Conservation (phyloP, 176 grass and related monocot genomes). For the Guadua angustifolia region DNA sequence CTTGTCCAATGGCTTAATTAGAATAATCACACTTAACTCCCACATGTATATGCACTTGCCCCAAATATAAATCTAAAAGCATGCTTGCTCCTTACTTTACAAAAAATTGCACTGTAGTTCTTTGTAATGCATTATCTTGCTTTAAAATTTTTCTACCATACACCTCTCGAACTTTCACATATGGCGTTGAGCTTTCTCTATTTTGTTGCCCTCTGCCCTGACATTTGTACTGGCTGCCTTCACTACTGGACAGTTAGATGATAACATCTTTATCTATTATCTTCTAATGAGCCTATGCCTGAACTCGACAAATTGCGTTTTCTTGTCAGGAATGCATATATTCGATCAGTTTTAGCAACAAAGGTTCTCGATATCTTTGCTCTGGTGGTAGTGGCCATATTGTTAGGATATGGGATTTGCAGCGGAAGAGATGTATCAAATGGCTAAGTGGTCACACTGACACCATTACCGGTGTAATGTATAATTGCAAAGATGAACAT, state of each 20-base stretch:
- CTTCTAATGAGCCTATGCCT: constrained; percentile 29
- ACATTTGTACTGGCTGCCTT: constrained; percentile 1
- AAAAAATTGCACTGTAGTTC: not conserved
- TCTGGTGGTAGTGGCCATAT: constrained; percentile 94
- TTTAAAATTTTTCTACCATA: not conserved
- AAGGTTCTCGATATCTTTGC: constrained; percentile 95
- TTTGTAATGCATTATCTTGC: not conserved
- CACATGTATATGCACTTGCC: not conserved
- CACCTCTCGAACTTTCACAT: not conserved
- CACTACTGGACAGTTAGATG: constrained; percentile 5
- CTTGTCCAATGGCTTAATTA: not conserved
- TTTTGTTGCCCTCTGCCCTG: not conserved
- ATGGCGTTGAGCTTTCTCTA: not conserved
- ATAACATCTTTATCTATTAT: constrained; percentile 16
- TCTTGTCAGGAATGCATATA: constrained; percentile 82
- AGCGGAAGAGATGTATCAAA: constrained; percentile 94
- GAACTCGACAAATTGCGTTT: constrained; percentile 34
- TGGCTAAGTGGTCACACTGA: constrained; percentile 91
- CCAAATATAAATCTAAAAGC: constrained; percentile 19
- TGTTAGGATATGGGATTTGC: constrained; percentile 96
- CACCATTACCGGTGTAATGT: constrained; percentile 92
- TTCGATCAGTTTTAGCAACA: constrained; percentile 97
- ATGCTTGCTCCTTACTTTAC: constrained; percentile 6
- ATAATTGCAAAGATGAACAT: constrained; percentile 97
- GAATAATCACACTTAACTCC: not conserved